A percentile compares a stretch with the other conserved stretches of the same genome.
Evolutionary conservation across 208 protist species (phyloP).

Genomic region (Leishmania aethiopica): DNA sequence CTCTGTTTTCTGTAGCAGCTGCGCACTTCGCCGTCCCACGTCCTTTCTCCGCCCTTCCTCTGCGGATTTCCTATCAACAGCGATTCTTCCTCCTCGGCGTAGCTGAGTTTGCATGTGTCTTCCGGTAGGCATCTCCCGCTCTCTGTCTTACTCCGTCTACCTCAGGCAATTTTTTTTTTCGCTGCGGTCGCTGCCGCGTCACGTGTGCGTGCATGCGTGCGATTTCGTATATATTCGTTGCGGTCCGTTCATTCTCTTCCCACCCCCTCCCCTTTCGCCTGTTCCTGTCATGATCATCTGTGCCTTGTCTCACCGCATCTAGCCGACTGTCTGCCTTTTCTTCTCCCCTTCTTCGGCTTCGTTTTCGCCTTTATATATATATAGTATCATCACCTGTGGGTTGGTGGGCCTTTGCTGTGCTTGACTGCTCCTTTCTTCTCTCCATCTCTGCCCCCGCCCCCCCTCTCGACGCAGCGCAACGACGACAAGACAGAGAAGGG

Average conservation of each 20-base stretch:
- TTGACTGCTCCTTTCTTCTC: not conserved
- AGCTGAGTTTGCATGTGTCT: not conserved
- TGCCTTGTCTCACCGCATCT: not conserved
- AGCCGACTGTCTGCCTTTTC: not conserved
- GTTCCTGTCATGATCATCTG: not conserved
- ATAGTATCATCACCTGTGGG: too few relatives aligned
- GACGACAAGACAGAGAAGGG: not conserved
- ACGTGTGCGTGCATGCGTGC: not conserved
- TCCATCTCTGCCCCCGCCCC: not conserved
- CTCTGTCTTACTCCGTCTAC: not conserved
- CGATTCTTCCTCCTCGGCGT: not conserved
- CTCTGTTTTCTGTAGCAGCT: not conserved
- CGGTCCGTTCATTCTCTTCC: not conserved
- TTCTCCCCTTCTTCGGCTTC: not conserved
- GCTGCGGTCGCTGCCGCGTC: not conserved
- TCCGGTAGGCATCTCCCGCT: not conserved
- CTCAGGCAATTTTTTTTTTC: not conserved
- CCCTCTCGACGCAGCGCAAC: not conserved
- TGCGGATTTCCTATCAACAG: not conserved
- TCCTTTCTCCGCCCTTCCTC: not conserved
- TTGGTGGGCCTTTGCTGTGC: not conserved
- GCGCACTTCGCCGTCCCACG: not conserved
- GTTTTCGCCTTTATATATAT: not conserved
- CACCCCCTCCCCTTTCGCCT: not conserved
- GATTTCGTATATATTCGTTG: not conserved